phyloP scores from a whole-genome alignment of 2,329 filamentous ascomycete species.

The Huntiella moniliformis region DNA sequence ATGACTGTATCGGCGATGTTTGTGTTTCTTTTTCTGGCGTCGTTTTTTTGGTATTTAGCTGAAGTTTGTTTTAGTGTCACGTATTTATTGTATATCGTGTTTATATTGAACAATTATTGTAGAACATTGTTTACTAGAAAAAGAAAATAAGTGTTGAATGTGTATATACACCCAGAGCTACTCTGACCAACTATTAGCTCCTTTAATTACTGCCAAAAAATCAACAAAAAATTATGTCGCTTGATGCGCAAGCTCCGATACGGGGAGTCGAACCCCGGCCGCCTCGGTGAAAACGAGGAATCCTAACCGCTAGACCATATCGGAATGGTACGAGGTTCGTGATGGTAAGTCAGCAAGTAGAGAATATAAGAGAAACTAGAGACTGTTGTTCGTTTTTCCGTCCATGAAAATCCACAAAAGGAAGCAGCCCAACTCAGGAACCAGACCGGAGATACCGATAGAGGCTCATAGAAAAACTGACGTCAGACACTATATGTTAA shows the following conservation, averaged over 20 bases:
- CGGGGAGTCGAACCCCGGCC: conserved; percentile 12
- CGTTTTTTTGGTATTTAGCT: no score
- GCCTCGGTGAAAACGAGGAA: conserved; percentile 12
- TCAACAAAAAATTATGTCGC: neutral
- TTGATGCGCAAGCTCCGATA: conserved; percentile 5
- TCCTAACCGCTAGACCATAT: conserved; percentile 13
- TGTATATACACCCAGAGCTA: neutral
- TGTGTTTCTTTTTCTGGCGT: no score
- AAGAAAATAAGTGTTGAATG: neutral
- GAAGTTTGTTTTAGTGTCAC: neutral
- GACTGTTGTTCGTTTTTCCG: neutral
- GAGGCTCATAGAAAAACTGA: no score
- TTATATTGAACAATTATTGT: neutral
- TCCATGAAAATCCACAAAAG: neutral
- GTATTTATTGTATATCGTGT: neutral
- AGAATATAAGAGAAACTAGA: neutral
- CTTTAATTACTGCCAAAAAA: neutral
- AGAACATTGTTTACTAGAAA: no score
- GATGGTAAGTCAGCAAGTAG: neutral
- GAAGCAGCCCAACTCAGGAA: no score
- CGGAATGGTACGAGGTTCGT: conserved; percentile 2
- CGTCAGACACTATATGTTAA: no score
- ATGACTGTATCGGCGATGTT: no score
- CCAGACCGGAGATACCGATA: no score
- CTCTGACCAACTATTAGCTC: neutral